These are phyloP conservation scores for Aspergillus olivimuriae DNA, from an alignment of 495 filamentous ascomycete genomes.

Conservation along the genomic window DNA sequence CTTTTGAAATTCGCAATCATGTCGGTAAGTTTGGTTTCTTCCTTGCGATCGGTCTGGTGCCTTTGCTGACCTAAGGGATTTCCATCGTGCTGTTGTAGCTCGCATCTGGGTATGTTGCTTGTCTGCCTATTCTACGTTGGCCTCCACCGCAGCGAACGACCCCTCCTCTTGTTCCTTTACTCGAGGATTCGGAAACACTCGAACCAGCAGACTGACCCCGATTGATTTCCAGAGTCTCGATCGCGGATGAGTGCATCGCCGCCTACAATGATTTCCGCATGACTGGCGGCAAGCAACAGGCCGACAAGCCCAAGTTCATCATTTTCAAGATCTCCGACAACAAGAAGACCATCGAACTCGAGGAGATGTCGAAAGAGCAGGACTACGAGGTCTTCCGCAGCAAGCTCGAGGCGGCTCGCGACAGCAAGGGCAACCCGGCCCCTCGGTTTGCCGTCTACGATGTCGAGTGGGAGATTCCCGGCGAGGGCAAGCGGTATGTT, in stretches of 20 bases:
- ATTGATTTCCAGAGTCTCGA: slow-evolving; percentile 55
- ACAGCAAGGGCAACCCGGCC: slow-evolving; percentile 56
- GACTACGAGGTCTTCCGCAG: slow-evolving; percentile 74
- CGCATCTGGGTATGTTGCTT: slow-evolving; percentile 38
- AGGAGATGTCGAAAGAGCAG: slow-evolving; percentile 58
- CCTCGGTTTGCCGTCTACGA: slow-evolving; percentile 93
- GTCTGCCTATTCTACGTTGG: no score
- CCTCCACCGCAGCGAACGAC: no score
- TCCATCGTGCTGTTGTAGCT: slow-evolving; percentile 23
- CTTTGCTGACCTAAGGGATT: slow-evolving; percentile 17
- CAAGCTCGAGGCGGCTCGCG: slow-evolving; percentile 64
- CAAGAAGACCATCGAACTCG: slow-evolving; percentile 82
- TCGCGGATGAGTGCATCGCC: slow-evolving; percentile 71
- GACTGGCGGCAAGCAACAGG: slow-evolving; percentile 64
- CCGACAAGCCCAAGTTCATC: slow-evolving; percentile 79
- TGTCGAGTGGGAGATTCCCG: slow-evolving; percentile 74
- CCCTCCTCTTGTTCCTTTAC: slow-evolving; percentile 10
- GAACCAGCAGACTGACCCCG: slow-evolving; percentile 16
- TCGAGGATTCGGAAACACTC: background rate
- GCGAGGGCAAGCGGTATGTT: slow-evolving; percentile 80
- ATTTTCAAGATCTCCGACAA: slow-evolving; percentile 96
- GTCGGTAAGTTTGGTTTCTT: slow-evolving; percentile 28
- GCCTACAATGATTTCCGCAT: slow-evolving; percentile 90
- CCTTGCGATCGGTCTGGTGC: background rate
- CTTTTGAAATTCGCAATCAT: slow-evolving; percentile 27